Evolutionary conservation across 441 rosid species (phyloP).

Genomic region (Gossypium davidsonii): DNA sequence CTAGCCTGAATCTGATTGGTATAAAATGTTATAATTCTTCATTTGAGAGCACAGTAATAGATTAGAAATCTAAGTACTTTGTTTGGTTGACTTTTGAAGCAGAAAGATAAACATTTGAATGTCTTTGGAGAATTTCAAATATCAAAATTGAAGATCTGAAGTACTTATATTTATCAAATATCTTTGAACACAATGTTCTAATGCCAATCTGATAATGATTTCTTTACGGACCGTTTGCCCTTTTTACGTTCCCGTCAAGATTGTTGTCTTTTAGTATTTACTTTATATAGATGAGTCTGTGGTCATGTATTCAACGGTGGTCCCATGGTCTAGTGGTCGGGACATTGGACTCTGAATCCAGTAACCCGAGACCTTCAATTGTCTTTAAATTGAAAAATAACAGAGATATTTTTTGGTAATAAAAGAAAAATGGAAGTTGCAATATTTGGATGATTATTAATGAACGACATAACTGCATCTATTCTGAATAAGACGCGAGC

Average conservation of each 20-base stretch:
- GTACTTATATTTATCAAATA: neutral
- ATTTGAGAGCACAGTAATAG: neutral
- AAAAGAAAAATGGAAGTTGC: no score
- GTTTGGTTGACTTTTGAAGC: neutral
- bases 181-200: no score
- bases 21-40: neutral
- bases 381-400: neutral
- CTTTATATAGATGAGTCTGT: no score
- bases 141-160: neutral
- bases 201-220: no score
- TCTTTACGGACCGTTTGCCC: no score
- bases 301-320: neutral
- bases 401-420: no score
- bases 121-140: neutral
- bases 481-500: neutral
- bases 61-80: neutral
- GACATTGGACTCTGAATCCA: neutral
- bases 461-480: no score
- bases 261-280: no score
- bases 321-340: neutral
- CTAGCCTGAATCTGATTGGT: slow-evolving; percentile 18
- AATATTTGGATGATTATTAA: no score
- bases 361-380: neutral
- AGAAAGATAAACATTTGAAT: neutral
- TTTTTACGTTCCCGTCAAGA: no score